Evolutionary conservation across 2,329 filamentous ascomycete species (phyloP).

Genomic region (Clarireedia hainanense): DNA sequence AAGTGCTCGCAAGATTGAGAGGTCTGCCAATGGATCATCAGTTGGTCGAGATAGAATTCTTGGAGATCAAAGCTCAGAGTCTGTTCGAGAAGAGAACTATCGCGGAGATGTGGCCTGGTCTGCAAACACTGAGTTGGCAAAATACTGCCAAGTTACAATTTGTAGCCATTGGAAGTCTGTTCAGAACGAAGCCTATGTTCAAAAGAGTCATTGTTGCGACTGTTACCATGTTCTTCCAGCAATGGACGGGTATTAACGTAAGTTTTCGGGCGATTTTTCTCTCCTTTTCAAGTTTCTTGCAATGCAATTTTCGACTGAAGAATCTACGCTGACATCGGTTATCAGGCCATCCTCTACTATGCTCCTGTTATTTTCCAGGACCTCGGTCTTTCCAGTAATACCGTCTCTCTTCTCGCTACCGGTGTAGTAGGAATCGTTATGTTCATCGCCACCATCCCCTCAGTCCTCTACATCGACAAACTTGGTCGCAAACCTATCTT

Average conservation of each 20-base stretch:
- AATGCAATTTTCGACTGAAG: neutral
- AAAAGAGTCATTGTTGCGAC: conserved; percentile 56
- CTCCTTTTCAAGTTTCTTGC: neutral
- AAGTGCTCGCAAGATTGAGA: conserved; percentile 56
- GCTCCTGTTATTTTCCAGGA: conserved; percentile 41
- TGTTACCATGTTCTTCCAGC: conserved; percentile 55
- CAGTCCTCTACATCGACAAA: conserved; percentile 58
- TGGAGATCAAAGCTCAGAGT: conserved; percentile 76
- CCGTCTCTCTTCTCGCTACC: conserved; percentile 54
- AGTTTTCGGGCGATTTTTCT: neutral
- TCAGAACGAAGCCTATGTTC: conserved; percentile 59
- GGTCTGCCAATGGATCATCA: conserved; percentile 54
- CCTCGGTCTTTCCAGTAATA: conserved; percentile 37
- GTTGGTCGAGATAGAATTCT: conserved; percentile 65
- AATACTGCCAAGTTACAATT: conserved; percentile 64
- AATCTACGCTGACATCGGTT: neutral
- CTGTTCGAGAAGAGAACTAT: conserved; percentile 68
- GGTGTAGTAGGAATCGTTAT: conserved; percentile 65
- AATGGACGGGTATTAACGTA: conserved; percentile 40
- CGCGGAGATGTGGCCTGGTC: conserved; percentile 58
- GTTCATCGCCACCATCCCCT: conserved; percentile 59
- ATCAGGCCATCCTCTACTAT: conserved; percentile 29
- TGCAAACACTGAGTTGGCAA: conserved; percentile 50
- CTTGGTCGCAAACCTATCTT: conserved; percentile 56
- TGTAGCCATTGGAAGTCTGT: conserved; percentile 56